phyloP scores from a whole-genome alignment of 2,329 filamentous ascomycete genomes.

The Elsinoe fawcettii region DNA sequence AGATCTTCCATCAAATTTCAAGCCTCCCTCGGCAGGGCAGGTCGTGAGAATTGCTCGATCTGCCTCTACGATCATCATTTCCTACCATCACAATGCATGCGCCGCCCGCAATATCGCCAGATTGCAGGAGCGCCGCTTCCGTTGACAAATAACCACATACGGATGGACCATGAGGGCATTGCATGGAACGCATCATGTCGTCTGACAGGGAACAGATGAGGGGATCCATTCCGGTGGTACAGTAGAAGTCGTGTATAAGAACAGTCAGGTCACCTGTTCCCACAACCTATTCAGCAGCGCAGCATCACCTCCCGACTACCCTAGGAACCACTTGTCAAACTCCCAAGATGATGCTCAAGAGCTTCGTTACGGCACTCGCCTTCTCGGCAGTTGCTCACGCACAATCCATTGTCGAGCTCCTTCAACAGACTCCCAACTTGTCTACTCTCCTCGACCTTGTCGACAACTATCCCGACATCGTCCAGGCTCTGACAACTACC shows the following conservation, averaged over 20 bases:
- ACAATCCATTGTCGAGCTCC: constrained; percentile 10
- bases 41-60: neutral
- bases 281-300: neutral
- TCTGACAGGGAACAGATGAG: neutral
- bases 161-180: neutral
- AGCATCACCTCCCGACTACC: neutral
- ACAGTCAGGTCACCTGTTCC: neutral
- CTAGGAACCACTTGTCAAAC: neutral
- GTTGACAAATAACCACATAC: constrained; percentile 7
- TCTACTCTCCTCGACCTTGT: constrained; percentile 7
- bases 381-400: neutral
- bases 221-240: neutral
- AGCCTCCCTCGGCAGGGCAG: constrained; percentile 5
- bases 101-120: constrained; percentile 7
- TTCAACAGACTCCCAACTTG: constrained; percentile 8
- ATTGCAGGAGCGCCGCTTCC: constrained; percentile 11
- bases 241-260: constrained; percentile 6
- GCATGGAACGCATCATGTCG: constrained; percentile 5
- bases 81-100: neutral
- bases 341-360: constrained; percentile 9
- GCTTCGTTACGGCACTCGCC: constrained; percentile 6
- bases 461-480: constrained; percentile 12
- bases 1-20: constrained; percentile 1
- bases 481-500: constrained; percentile 8
- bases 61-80: constrained; percentile 7